Evolutionary conservation across 345 rosid species (phyloP).

Genomic region (Euphorbia peplus): DNA sequence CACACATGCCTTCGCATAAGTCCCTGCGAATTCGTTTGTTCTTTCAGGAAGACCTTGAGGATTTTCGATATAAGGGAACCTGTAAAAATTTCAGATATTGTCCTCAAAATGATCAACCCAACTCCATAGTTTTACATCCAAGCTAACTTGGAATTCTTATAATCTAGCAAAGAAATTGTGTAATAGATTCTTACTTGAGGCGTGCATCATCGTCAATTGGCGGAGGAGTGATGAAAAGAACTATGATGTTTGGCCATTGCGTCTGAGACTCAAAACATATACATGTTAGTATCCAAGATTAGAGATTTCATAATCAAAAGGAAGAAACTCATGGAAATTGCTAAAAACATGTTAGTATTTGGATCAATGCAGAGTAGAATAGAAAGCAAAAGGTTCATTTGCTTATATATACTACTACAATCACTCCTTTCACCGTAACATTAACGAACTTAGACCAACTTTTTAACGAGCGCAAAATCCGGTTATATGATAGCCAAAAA

Average conservation of each 20-base stretch:
- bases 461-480: too few relatives aligned
- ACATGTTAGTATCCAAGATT: not conserved
- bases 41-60: conserved; percentile 67
- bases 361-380: too few relatives aligned
- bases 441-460: too few relatives aligned
- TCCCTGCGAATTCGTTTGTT: conserved; percentile 80
- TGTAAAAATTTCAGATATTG: conserved; percentile 18
- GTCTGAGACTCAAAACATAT: conserved; percentile 33
- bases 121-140: not conserved
- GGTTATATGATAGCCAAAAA: too few relatives aligned
- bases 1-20: conserved; percentile 63
- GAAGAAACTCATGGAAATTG: too few relatives aligned
- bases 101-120: not conserved
- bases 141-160: not conserved
- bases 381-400: not conserved
- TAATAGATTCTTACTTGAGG: conserved; percentile 42
- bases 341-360: too few relatives aligned
- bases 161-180: not conserved
- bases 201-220: conserved; percentile 89
- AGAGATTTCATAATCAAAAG: not conserved
- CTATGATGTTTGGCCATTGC: conserved; percentile 54
- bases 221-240: conserved; percentile 81
- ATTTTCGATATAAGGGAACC: conserved; percentile 69
- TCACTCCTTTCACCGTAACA: too few relatives aligned
- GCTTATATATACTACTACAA: not conserved